Base-by-base conservation (phyloP, 2,329 filamentous ascomycete species). In the Talaromyces sp. region DNA sequence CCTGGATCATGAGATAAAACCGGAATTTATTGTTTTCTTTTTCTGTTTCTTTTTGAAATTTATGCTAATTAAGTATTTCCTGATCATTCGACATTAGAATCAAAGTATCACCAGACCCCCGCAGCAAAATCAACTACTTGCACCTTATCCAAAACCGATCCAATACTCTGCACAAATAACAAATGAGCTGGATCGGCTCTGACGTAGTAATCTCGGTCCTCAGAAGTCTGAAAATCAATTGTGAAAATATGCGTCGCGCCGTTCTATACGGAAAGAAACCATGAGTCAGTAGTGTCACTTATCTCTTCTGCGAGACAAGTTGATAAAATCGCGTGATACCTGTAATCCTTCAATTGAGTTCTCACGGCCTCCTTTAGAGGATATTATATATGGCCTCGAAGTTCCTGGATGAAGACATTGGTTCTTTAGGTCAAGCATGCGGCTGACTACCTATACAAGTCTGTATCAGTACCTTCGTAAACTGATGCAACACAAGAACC, bases 231-330 rank as follows among this genome's bases (percentile, higher is more conserved):
- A 62, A 92, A 91, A 65, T 89, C 83, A 19, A 82, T 80, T 1
- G 91, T 80, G 63, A 91, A 91, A 0, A 80, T 86, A 69, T 92
- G 88, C 0, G 86, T 86, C 57, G 87, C 82, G 1, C 82, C 87
- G 54, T 81, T 79, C 87, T 85, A 55, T 32, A 50, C 12, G n/a
- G 14, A n/a, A 10, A 24, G 3, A 9, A 21, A 3, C 14, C 2
- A 53, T 63, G 7, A 54, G 38, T 48, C 11, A 57, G 32, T 46
- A 9, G 41, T 9, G 11, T 11, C 19, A 24, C 9, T 24, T 3
- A 24, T 46, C n/a, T 43, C 8, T 7, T 46, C 6, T 24, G 19
- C n/a, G 10, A 24, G 19, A 46, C 8, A 24, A 46, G 8, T 19
- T 14, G 19, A 14, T 14, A 3, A 19, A 46, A 46, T 24, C 43